Conservation (phyloP, 495 filamentous ascomycete genomes). For the Penicillium chermesinum region DNA sequence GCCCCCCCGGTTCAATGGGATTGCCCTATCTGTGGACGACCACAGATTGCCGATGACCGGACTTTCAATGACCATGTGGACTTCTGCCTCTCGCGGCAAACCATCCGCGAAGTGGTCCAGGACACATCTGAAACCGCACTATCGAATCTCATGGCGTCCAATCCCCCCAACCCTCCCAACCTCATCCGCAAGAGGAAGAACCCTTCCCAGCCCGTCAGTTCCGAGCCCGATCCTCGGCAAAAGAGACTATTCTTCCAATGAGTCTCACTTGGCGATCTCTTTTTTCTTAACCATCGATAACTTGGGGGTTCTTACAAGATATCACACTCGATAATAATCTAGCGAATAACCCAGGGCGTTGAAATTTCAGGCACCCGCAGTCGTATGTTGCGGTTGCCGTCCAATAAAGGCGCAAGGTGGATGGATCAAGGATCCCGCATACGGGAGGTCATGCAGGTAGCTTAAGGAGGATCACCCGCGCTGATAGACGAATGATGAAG, state of each 20-base stretch:
- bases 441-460: too few relatives aligned
- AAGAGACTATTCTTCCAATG: slow-evolving; percentile 38
- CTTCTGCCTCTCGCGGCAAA: slow-evolving; percentile 78
- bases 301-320: too few relatives aligned
- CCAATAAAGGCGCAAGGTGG: too few relatives aligned
- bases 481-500: too few relatives aligned
- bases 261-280: slow-evolving; percentile 4
- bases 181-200: slow-evolving; percentile 29
- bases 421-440: too few relatives aligned
- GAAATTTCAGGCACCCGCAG: too few relatives aligned
- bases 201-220: slow-evolving; percentile 6
- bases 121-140: slow-evolving; percentile 21
- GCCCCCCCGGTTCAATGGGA: slow-evolving; percentile 56
- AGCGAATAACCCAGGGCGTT: too few relatives aligned
- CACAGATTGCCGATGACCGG: slow-evolving; percentile 69
- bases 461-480: too few relatives aligned
- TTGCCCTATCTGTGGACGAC: slow-evolving; percentile 78
- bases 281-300: too few relatives aligned
- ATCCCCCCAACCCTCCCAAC: background rate
- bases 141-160: background rate
- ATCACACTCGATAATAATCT: too few relatives aligned
- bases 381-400: too few relatives aligned
- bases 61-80: slow-evolving; percentile 93
- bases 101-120: slow-evolving; percentile 76
- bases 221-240: slow-evolving; percentile 28